These are phyloP conservation scores for Beauveria brongniartii DNA, from an alignment of 2,329 filamentous ascomycete species.

Conservation along the genomic window DNA sequence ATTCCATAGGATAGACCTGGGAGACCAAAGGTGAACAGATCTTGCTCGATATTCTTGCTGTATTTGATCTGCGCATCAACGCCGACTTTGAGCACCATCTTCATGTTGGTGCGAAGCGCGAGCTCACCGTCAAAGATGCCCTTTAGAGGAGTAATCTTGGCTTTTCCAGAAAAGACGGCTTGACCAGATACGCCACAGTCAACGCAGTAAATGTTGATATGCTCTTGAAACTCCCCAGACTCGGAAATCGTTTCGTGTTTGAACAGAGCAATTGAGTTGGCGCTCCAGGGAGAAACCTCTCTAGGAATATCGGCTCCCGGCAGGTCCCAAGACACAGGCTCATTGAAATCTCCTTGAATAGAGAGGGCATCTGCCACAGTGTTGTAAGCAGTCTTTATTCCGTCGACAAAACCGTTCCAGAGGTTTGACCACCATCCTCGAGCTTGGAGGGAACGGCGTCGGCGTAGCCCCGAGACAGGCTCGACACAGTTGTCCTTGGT, in stretches of 20 bases:
- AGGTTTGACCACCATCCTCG: constrained; percentile 1
- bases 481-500: background rate
- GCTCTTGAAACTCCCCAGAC: constrained; percentile 12
- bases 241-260: background rate
- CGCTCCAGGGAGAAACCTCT: constrained; percentile 22
- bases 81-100: constrained; percentile 22
- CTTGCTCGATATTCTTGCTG: constrained; percentile 14
- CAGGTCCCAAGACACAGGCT: constrained; percentile 15
- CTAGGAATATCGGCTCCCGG: constrained; percentile 13
- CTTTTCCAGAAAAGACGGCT: constrained; percentile 20
- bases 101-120: constrained; percentile 18
- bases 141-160: constrained; percentile 17
- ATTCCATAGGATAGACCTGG: constrained; percentile 20
- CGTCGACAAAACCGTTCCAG: constrained; percentile 5
- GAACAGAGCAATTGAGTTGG: constrained; percentile 10
- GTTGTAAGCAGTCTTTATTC: constrained; percentile 1
- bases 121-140: constrained; percentile 20
- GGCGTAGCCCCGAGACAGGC: background rate
- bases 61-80: constrained; percentile 21
- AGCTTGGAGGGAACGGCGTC: background rate
- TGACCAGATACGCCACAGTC: constrained; percentile 22
- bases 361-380: constrained; percentile 3
- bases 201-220: constrained; percentile 24
- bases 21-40: constrained; percentile 19
- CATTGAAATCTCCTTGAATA: constrained; percentile 17